These are phyloP conservation scores for Pythium phragmitis DNA, from an alignment of 352 stramenopile genomes.

Conservation along the genomic window DNA sequence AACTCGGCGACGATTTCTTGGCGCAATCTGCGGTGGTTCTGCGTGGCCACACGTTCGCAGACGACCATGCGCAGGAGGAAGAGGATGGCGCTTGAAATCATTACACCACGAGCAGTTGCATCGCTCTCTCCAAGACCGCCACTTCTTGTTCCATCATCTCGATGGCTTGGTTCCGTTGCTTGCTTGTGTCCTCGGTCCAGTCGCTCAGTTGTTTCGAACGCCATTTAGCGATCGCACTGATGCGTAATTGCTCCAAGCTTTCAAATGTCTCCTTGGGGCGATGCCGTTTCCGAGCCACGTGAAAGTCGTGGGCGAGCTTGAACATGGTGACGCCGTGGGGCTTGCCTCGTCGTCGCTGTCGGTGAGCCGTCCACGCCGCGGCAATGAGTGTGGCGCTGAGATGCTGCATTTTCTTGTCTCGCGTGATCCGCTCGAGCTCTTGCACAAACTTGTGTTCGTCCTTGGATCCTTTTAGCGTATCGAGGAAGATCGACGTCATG, in stretches of 20 bases:
- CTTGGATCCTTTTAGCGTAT: slow-evolving; percentile 57
- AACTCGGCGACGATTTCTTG: slow-evolving; percentile 49
- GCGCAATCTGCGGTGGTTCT: slow-evolving; percentile 53
- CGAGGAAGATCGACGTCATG: slow-evolving; percentile 65
- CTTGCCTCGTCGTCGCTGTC: neutral
- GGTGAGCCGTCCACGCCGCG: slow-evolving; percentile 31
- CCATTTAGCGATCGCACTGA: slow-evolving; percentile 23
- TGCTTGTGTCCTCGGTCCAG: slow-evolving; percentile 13
- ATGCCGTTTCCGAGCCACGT: slow-evolving; percentile 9
- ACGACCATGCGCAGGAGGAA: slow-evolving; percentile 22
- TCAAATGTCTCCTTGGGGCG: slow-evolving; percentile 22
- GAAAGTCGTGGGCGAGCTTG: slow-evolving; percentile 17
- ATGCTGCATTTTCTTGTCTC: slow-evolving; percentile 34
- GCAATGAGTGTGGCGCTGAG: slow-evolving; percentile 37
- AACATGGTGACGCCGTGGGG: slow-evolving; percentile 5
- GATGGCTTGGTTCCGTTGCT: slow-evolving; percentile 9
- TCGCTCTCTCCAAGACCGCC: slow-evolving; percentile 11
- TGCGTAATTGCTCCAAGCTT: slow-evolving; percentile 20
- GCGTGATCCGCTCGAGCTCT: slow-evolving; percentile 43
- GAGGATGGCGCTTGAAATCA: slow-evolving; percentile 1
- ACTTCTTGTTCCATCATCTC: slow-evolving; percentile 17
- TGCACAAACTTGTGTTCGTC: slow-evolving; percentile 48
- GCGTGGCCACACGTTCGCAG: slow-evolving; percentile 50
- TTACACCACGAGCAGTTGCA: slow-evolving; percentile 5
- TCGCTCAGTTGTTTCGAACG: slow-evolving; percentile 15